Evolutionary conservation across 208 protist species (phyloP).

Genomic region (Borovskyia barvae): DNA sequence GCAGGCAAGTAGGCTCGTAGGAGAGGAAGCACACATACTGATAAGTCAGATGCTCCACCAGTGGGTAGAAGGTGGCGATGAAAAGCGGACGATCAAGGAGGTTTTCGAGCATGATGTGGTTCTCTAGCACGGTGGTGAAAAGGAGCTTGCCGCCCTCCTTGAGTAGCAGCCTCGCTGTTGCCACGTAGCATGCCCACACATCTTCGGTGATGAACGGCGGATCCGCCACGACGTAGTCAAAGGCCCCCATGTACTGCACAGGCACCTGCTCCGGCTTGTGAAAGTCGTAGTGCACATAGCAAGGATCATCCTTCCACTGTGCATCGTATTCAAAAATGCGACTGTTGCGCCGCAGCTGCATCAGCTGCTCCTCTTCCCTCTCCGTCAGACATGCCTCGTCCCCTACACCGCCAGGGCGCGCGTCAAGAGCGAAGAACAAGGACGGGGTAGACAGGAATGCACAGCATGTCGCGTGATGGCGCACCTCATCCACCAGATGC

Average conservation of each 20-base stretch:
- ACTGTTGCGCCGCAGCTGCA: slow-evolving; percentile 38
- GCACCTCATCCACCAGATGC: slow-evolving; percentile 63
- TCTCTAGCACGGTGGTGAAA: slow-evolving; percentile 90
- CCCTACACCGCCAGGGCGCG: slow-evolving; percentile 16
- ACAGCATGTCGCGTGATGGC: slow-evolving; percentile 57
- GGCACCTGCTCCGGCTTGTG: slow-evolving; percentile 71
- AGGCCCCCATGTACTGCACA: slow-evolving; percentile 64
- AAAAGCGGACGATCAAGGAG: slow-evolving; percentile 70
- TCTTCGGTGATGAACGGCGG: slow-evolving; percentile 93
- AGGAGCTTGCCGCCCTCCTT: slow-evolving; percentile 77
- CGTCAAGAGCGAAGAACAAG: slow-evolving; percentile 87
- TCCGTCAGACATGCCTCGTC: no score
- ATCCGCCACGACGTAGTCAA: slow-evolving; percentile 93
- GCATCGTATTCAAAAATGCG: slow-evolving; percentile 86
- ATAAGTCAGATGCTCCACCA: slow-evolving; percentile 88
- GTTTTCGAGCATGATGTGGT: slow-evolving; percentile 78
- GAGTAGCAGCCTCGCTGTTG: slow-evolving; percentile 50
- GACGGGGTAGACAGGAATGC: slow-evolving; percentile 92
- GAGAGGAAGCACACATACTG: slow-evolving; percentile 94
- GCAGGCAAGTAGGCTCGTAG: slow-evolving; percentile 58
- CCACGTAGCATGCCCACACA: slow-evolving; percentile 82
- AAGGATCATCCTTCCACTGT: slow-evolving; percentile 69
- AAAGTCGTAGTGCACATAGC: slow-evolving; percentile 91
- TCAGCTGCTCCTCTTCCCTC: slow-evolving; percentile 15
- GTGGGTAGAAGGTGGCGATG: slow-evolving; percentile 77